Evolutionary conservation across 1,139 yeast genomes (phyloP).

Genomic region (Lizanozyma gosingica): DNA sequence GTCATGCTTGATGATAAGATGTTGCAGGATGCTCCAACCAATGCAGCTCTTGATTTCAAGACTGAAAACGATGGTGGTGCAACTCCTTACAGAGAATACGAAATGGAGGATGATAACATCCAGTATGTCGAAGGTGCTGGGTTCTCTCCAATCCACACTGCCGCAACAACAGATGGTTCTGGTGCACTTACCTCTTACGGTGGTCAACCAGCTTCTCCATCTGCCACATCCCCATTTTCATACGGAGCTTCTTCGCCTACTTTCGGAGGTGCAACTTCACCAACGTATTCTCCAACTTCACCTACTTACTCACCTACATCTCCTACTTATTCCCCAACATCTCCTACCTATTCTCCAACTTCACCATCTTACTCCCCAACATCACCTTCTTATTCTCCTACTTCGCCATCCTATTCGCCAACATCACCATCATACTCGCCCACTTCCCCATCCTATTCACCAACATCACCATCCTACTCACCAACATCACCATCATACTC

Average conservation of each 20-base stretch:
- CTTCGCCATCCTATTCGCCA: slow-evolving; percentile 70
- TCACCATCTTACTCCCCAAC: slow-evolving; percentile 71
- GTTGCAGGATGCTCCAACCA: slow-evolving; percentile 59
- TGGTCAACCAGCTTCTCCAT: slow-evolving; percentile 53
- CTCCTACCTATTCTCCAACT: slow-evolving; percentile 64
- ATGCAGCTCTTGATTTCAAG: slow-evolving; percentile 33
- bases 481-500: slow-evolving; percentile 67
- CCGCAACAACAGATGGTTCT: slow-evolving; percentile 69
- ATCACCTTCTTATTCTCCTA: slow-evolving; percentile 63
- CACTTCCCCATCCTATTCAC: slow-evolving; percentile 62
- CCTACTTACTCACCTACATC: slow-evolving; percentile 48
- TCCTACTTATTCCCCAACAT: slow-evolving; percentile 55
- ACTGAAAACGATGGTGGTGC: slow-evolving; percentile 72
- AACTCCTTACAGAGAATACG: slow-evolving; percentile 82
- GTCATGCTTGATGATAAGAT: slow-evolving; percentile 90
- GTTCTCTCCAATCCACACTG: slow-evolving; percentile 89
- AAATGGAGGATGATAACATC: slow-evolving; percentile 68
- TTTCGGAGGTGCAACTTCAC: slow-evolving; percentile 64
- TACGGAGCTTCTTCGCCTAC: slow-evolving; percentile 33
- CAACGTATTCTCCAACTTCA: slow-evolving; percentile 48
- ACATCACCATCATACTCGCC: slow-evolving; percentile 68
- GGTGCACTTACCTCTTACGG: slow-evolving; percentile 92
- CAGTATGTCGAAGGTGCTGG: slow-evolving; percentile 79
- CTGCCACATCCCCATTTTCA: slow-evolving; percentile 51
- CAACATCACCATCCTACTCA: slow-evolving; percentile 62